Evolutionary conservation across 1,284 basidiomycete species (phyloP).

Genomic region (Schizopora paradoxa): DNA sequence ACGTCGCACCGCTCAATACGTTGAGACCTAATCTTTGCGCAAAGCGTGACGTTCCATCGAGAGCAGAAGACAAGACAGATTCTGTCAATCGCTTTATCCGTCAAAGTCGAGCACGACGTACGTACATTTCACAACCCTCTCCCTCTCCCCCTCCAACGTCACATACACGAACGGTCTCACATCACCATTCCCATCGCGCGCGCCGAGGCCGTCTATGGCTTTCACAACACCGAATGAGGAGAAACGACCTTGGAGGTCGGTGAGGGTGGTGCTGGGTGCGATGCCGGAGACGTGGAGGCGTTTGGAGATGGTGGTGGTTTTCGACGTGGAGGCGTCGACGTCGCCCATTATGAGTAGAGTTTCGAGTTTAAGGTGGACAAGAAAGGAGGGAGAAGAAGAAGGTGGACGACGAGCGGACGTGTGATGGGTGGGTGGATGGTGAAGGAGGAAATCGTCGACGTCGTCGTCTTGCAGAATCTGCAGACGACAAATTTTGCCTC

Average conservation of each 20-base stretch:
- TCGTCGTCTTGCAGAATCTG: too few species aligned
- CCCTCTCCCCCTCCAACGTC: conserved; percentile 61
- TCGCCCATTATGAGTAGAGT: too few species aligned
- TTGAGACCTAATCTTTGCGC: conserved; percentile 77
- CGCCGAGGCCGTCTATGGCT: conserved; percentile 63
- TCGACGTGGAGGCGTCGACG: too few species aligned
- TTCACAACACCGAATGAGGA: conserved; percentile 63
- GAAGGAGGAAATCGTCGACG: too few species aligned
- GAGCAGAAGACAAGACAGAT: conserved; percentile 2
- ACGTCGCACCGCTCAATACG: conserved; percentile 68
- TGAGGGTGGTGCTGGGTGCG: conserved; percentile 52
- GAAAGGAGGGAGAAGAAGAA: too few species aligned
- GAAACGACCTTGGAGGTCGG: conserved; percentile 56
- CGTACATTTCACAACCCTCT: conserved; percentile 61
- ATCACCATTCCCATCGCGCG: conserved; percentile 55
- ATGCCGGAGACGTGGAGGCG: conserved; percentile 71
- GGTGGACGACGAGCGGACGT: too few species aligned
- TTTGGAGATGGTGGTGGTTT: conserved; percentile 48
- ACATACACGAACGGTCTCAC: conserved; percentile 67
- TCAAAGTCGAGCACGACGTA: conserved; percentile 13
- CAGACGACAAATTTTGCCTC: too few species aligned
- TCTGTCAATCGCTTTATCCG: conserved; percentile 9
- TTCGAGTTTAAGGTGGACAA: too few species aligned
- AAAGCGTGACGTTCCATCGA: background rate
- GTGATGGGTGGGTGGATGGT: too few species aligned